These are phyloP conservation scores for Haematococcus lacustris DNA, from an alignment of 139 green algal species.

Conservation along the genomic window DNA sequence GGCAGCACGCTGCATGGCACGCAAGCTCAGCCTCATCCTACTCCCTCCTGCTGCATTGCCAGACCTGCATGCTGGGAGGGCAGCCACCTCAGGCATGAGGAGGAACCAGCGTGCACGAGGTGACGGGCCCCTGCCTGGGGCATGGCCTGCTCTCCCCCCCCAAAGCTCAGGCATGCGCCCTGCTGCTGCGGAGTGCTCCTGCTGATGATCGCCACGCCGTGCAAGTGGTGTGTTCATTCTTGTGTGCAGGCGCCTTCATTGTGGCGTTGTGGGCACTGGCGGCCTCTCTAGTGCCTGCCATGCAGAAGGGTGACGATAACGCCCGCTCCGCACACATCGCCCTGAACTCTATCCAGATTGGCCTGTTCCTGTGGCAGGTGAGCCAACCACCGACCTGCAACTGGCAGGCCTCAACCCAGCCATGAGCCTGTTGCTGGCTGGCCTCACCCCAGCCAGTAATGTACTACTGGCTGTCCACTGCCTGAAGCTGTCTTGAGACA, in stretches of 20 bases:
- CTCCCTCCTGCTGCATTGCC: no score
- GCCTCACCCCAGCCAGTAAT: background rate
- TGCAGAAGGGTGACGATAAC: constrained; percentile 93
- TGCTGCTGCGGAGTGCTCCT: no score
- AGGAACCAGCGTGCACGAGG: no score
- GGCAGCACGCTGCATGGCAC: no score
- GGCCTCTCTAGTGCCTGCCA: constrained; percentile 81
- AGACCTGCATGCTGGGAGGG: no score
- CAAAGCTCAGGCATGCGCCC: no score
- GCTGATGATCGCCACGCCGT: no score
- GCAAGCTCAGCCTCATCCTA: no score
- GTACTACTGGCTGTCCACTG: background rate
- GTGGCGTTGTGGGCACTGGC: constrained; percentile 86
- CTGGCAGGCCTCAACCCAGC: background rate
- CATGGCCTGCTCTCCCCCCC: no score
- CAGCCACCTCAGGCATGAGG: no score
- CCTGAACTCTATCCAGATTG: constrained; percentile 82
- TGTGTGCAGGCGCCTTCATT: constrained; percentile 67
- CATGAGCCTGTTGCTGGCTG: background rate
- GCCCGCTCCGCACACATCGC: constrained; percentile 86
- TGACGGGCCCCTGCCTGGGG: no score
- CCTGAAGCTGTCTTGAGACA: background rate
- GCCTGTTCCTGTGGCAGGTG: constrained; percentile 84
- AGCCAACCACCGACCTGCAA: background rate
- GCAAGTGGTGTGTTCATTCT: no score